Evolutionary conservation across 2,329 filamentous ascomycete species (phyloP), one percentile per base, ranked within the genome.

Genomic region (Fusarium udum): DNA sequence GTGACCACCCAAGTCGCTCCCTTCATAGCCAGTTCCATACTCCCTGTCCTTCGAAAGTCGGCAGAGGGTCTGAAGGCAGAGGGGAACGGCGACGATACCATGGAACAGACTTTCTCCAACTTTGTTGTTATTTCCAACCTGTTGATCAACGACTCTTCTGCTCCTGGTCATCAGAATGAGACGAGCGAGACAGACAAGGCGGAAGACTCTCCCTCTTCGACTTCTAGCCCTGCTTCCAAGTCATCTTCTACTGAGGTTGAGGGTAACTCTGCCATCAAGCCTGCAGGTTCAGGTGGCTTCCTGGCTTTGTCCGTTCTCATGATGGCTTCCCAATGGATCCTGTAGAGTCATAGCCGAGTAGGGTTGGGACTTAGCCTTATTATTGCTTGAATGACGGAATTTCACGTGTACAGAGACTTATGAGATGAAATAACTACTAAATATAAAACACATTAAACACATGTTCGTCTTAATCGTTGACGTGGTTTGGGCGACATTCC

Each of bases 1-100:
- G 85, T 87, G 34, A 85, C 88, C 1, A 87, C 88, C 8, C 85
- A 91, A 71, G 62, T 93, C 18, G 91, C 89, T 1, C 92, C 92
- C 0, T 87, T 86, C 64, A 90, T 88, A 1, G 80, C 82, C 45
- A 82, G 85, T 5, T 82, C 78, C 18, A 90, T 94, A 71, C 81
- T 88, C 64, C 86, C 89, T 1, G 88, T 90, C 18, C 88, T 92
- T 69, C 86, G 85, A 1, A 77, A 77, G 11, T 88, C 84, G 67
- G 79, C 85, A 4, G 83, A 65, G 26, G 39, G 40, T 9, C n/a
- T 58, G 6, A 58, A 59, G 5, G 37, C 40, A 14, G 42, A 31
- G 3, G 24, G 40, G 4, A 51, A 40, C 12, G 66, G 40, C 2
- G 39, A 26, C 3, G 66, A 70, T 39, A 6, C 40, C 7, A 12